phyloP scores from a whole-genome alignment of 768 basidiomycete species.

The Leccinum disarticulatum region DNA sequence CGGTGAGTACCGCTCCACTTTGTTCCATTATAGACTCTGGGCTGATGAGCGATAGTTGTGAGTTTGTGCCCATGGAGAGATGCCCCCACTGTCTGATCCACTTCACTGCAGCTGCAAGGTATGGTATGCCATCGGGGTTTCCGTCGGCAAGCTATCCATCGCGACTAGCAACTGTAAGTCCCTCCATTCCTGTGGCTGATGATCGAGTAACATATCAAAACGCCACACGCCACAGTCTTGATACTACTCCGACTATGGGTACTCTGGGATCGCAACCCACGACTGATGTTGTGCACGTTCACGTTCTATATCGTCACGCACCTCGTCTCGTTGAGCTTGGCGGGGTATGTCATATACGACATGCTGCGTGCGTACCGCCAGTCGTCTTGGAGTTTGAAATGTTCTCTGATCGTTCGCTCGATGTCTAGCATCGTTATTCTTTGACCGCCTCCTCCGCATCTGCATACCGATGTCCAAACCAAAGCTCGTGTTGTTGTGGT shows the following conservation, averaged over 20 bases:
- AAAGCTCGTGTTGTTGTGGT: too few relatives aligned
- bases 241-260: constrained; percentile 34
- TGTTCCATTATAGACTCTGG: neutral
- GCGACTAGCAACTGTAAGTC: constrained; percentile 38
- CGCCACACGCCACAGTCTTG: constrained; percentile 29
- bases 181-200: neutral
- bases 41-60: neutral
- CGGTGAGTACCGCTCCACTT: constrained; percentile 12
- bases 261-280: constrained; percentile 32
- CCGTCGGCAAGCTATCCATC: constrained; percentile 38
- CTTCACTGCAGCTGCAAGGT: constrained; percentile 23
- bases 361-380: too few relatives aligned
- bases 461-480: too few relatives aligned
- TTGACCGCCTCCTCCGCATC: too few relatives aligned
- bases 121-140: constrained; percentile 18
- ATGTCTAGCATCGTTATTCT: too few relatives aligned
- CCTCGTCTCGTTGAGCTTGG: constrained; percentile 20
- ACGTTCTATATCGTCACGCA: constrained; percentile 33
- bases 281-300: constrained; percentile 32
- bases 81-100: neutral
- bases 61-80: neutral
- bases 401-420: too few relatives aligned
- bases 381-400: too few relatives aligned
- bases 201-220: neutral
- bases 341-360: too few relatives aligned